Conservation (phyloP, 495 filamentous ascomycete genomes). For the Penicillium atrosanguineum region DNA sequence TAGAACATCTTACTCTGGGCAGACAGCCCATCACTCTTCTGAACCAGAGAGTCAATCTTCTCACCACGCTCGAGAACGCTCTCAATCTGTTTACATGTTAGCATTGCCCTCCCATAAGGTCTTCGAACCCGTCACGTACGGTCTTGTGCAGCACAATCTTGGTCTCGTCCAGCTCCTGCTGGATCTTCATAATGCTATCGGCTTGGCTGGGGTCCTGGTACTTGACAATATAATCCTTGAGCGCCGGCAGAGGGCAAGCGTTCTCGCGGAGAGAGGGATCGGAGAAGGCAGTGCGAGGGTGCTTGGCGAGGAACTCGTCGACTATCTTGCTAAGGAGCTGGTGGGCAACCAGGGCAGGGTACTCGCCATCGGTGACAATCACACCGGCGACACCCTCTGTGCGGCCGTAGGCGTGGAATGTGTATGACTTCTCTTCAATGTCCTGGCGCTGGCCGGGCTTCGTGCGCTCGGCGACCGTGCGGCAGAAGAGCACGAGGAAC, state of each 20-base stretch:
- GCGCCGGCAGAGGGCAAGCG: conserved; percentile 58
- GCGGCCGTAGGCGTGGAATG: conserved; percentile 86
- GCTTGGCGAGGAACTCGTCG: conserved; percentile 84
- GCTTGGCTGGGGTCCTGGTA: conserved; percentile 89
- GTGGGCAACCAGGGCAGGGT: conserved; percentile 88
- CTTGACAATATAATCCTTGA: conserved; percentile 78
- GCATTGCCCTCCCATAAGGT: not conserved
- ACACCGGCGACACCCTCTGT: conserved; percentile 84
- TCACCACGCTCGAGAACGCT: conserved; percentile 78
- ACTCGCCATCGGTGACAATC: conserved; percentile 87
- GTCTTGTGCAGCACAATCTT: conserved; percentile 98
- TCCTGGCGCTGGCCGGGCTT: conserved; percentile 85
- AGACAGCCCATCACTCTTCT: conserved; percentile 84
- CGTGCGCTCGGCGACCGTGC: conserved; percentile 75
- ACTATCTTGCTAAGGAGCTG: conserved; percentile 87
- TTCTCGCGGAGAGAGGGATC: conserved; percentile 40
- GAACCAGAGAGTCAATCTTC: conserved; percentile 87
- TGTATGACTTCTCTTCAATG: conserved; percentile 74
- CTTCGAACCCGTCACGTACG: conserved; percentile 17
- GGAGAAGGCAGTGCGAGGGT: conserved; percentile 68
- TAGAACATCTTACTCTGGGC: conserved; percentile 97
- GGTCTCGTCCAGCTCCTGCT: conserved; percentile 95
- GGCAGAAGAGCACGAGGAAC: conserved; percentile 55
- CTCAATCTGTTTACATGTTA: conserved; percentile 53
- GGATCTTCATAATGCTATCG: conserved; percentile 90